phyloP scores from a whole-genome alignment of 352 stramenopile genomes.

The Globisporangium yorkense region DNA sequence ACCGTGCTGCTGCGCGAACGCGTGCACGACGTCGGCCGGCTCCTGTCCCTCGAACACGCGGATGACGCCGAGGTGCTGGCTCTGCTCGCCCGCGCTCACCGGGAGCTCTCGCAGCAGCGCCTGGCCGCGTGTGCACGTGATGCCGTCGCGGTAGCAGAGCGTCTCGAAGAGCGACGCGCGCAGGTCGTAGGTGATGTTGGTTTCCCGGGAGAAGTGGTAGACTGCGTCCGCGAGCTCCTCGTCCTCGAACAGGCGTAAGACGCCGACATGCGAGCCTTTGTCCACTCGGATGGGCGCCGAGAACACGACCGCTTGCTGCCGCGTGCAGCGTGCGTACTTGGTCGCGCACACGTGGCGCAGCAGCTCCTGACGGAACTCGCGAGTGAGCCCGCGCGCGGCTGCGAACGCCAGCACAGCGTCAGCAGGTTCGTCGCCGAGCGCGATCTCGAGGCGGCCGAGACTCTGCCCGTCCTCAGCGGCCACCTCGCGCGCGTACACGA shows the following conservation, averaged over 20 bases:
- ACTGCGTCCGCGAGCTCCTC: conserved; percentile 70
- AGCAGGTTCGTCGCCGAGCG: conserved; percentile 39
- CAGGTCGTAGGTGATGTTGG: conserved; percentile 41
- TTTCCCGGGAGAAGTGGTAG: conserved; percentile 42
- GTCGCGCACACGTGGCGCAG: conserved; percentile 41
- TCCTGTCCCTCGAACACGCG: conserved; percentile 68
- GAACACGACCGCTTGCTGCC: conserved; percentile 40
- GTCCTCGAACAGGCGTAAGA: conserved; percentile 44
- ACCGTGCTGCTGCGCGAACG: conserved; percentile 50
- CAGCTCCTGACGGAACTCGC: conserved; percentile 37
- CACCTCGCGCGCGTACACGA: conserved; percentile 52
- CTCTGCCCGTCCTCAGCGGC: conserved; percentile 16
- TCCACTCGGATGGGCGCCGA: conserved; percentile 45
- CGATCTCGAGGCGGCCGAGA: conserved; percentile 48
- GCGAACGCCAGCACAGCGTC: conserved; percentile 51
- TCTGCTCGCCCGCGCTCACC: conserved; percentile 22
- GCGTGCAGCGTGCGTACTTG: conserved; percentile 50
- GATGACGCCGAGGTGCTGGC: conserved; percentile 34
- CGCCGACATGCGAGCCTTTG: conserved; percentile 30
- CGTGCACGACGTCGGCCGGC: conserved; percentile 60
- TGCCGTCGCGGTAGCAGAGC: conserved; percentile 43
- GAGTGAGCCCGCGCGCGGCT: conserved; percentile 23
- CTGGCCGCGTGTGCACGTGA: conserved; percentile 56
- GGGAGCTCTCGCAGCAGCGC: conserved; percentile 45
- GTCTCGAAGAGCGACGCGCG: conserved; percentile 43